Evolutionary conservation across 2,329 filamentous ascomycete genomes (phyloP).

Genomic region (Ophiocordyceps polyrhachis-furcata): DNA sequence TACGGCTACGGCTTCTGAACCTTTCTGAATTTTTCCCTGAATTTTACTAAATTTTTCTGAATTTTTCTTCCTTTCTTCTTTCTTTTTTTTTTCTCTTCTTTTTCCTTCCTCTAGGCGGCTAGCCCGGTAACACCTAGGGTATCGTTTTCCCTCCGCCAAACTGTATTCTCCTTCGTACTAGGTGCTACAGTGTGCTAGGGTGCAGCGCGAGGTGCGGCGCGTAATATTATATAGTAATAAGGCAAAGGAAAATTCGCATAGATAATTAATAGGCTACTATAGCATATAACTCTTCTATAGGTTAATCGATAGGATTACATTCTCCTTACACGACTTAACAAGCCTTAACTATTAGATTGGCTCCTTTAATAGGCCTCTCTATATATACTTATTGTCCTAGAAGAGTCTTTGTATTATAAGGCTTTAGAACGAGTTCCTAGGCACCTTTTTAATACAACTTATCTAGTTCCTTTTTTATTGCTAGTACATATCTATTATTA

Average conservation of each 20-base stretch:
- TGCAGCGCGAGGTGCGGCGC: too few species aligned
- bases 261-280: not conserved
- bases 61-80: too few species aligned
- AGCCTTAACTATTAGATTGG: not conserved
- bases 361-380: not conserved
- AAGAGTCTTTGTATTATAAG: not conserved
- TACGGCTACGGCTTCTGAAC: too few species aligned
- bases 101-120: too few species aligned
- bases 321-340: not conserved
- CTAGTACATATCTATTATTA: not conserved
- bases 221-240: not conserved
- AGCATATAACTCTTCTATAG: not conserved
- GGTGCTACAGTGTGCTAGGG: too few species aligned
- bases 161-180: too few species aligned
- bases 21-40: too few species aligned
- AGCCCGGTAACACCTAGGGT: too few species aligned
- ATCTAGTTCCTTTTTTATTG: not conserved
- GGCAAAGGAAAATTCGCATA: not conserved
- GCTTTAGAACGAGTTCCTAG: not conserved
- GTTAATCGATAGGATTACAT: not conserved
- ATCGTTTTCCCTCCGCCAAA: too few species aligned
- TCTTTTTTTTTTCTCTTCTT: too few species aligned
- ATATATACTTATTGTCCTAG: not conserved
- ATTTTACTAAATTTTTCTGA: too few species aligned
- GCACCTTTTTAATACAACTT: too few species aligned